These are phyloP conservation scores for Globisporangium spiculum DNA, from an alignment of 352 stramenopile genomes.

Conservation along the genomic window DNA sequence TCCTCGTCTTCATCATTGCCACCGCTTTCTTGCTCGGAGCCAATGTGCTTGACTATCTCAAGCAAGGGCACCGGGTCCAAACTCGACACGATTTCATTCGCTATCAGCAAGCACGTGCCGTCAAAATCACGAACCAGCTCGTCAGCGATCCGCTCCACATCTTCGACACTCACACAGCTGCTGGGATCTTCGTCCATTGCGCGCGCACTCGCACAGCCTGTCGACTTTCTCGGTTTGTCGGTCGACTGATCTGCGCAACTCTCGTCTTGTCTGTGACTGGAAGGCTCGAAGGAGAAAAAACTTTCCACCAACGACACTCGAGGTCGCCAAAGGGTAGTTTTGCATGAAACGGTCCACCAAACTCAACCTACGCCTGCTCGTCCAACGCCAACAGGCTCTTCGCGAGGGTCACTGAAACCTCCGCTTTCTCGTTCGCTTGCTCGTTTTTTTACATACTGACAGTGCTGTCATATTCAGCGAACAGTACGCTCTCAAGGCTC, in stretches of 20 bases:
- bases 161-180: slow-evolving; percentile 8
- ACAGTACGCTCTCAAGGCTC: slow-evolving; percentile 26
- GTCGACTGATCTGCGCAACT: background rate
- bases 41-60: slow-evolving; percentile 24
- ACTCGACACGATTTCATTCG: slow-evolving; percentile 31
- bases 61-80: slow-evolving; percentile 33
- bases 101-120: slow-evolving; percentile 35
- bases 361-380: slow-evolving; percentile 5
- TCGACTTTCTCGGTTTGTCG: background rate
- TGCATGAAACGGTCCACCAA: slow-evolving; percentile 10
- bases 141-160: slow-evolving; percentile 24
- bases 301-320: slow-evolving; percentile 6
- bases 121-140: slow-evolving; percentile 59
- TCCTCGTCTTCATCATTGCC: slow-evolving; percentile 3
- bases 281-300: background rate
- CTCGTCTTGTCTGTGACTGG: slow-evolving; percentile 5
- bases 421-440: background rate
- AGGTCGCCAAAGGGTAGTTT: slow-evolving; percentile 9
- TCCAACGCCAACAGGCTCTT: slow-evolving; percentile 1
- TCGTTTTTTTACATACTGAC: background rate
- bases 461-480: background rate
- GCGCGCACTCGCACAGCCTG: background rate
- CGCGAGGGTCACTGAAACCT: slow-evolving; percentile 7
- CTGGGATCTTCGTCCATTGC: slow-evolving; percentile 14
- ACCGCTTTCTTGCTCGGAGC: background rate